phyloP scores from a whole-genome alignment of 305 asterid species.

The Fraxinus greggii region DNA sequence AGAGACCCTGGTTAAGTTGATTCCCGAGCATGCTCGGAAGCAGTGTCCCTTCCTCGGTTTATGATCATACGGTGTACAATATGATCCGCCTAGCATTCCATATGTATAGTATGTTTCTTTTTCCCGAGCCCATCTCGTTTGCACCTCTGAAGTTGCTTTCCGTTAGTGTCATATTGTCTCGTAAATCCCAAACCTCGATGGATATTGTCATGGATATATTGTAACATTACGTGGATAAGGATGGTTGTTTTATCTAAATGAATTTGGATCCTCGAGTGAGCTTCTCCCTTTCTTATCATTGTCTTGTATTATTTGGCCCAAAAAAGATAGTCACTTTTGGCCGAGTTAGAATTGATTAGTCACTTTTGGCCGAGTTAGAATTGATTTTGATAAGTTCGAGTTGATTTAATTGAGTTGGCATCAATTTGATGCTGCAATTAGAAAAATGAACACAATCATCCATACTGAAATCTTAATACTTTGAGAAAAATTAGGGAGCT shows the following conservation, averaged over 20 bases:
- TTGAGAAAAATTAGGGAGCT: not conserved
- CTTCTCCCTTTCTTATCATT: not conserved
- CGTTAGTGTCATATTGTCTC: constrained; percentile 20
- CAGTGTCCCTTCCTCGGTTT: constrained; percentile 67
- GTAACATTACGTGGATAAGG: constrained; percentile 24
- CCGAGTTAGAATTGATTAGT: not conserved
- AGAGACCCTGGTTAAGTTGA: constrained; percentile 65
- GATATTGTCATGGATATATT: constrained; percentile 16
- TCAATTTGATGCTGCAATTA: not conserved
- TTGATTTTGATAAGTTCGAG: not conserved
- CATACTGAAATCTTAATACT: not conserved
- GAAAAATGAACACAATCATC: not conserved
- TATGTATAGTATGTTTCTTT: constrained; percentile 15
- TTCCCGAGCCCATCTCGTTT: constrained; percentile 18
- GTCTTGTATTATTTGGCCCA: not conserved
- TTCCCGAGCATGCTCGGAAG: constrained; percentile 88
- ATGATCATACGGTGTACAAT: constrained; percentile 36
- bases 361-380: not conserved
- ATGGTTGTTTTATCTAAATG: not conserved
- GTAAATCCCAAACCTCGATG: constrained; percentile 22
- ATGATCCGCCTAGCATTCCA: constrained; percentile 13
- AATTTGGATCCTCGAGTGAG: not conserved
- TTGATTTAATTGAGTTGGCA: not conserved
- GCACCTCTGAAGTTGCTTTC: constrained; percentile 20
- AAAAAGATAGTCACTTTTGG: not conserved